phyloP scores from a whole-genome alignment of 306 rosid species.

The Hylodesmum podocarpum region DNA sequence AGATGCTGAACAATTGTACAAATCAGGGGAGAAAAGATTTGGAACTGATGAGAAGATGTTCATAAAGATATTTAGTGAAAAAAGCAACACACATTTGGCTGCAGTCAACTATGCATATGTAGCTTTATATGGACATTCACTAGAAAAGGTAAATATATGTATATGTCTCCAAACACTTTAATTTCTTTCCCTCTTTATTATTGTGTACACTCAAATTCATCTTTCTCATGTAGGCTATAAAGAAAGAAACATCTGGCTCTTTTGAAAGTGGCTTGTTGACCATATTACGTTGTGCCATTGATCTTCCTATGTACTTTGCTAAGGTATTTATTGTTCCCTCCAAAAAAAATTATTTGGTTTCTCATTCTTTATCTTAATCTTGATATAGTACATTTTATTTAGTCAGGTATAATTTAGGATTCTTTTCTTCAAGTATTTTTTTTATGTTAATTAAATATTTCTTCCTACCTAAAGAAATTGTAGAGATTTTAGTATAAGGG shows the following conservation, averaged over 20 bases:
- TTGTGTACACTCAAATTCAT: background rate
- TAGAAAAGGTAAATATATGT: conserved; percentile 47
- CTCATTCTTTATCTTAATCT: background rate
- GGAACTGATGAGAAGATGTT: conserved; percentile 54
- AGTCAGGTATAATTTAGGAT: background rate
- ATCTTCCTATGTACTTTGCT: conserved; percentile 65
- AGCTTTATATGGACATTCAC: conserved; percentile 38
- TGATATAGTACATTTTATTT: background rate
- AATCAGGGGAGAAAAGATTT: conserved; percentile 43
- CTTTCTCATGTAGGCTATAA: conserved; percentile 44
- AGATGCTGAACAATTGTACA: conserved; percentile 38
- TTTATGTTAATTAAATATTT: background rate
- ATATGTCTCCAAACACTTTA: background rate
- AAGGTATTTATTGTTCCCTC: conserved; percentile 46
- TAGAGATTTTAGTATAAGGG: background rate
- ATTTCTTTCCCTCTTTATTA: background rate
- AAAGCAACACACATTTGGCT: conserved; percentile 71
- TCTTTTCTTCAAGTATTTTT: background rate
- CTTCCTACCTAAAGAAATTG: background rate
- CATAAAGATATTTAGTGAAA: conserved; percentile 56
- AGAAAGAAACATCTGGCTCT: conserved; percentile 60
- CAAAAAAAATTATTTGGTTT: background rate
- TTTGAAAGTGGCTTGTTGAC: conserved; percentile 59
- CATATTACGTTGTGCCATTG: conserved; percentile 55
- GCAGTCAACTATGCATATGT: conserved; percentile 53